phyloP scores from a whole-genome alignment of 495 filamentous ascomycete species.

The Neurospora terricola region DNA sequence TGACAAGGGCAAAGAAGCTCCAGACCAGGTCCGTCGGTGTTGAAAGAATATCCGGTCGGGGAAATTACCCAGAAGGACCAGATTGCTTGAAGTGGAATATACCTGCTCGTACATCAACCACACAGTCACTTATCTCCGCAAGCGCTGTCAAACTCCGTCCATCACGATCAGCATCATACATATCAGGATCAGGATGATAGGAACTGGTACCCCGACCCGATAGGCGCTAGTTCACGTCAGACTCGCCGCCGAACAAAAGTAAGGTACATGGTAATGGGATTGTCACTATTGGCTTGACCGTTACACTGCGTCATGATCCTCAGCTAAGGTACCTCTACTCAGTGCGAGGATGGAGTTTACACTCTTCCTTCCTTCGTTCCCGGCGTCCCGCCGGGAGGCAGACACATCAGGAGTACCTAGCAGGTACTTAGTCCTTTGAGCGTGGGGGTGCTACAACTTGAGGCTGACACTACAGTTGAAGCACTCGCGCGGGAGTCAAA shows the following conservation, averaged over 20 bases:
- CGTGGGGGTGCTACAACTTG: no score
- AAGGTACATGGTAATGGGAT: background rate
- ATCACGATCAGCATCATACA: background rate
- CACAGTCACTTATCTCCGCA: background rate
- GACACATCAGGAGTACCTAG: no score
- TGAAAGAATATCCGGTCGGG: background rate
- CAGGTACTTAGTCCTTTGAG: no score
- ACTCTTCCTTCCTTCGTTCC: background rate
- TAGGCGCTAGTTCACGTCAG: background rate
- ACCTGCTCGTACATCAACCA: background rate
- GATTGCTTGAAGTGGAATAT: background rate
- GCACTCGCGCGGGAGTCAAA: no score
- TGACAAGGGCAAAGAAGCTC: background rate
- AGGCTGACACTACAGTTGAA: no score
- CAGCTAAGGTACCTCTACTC: background rate
- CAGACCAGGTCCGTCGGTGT: background rate
- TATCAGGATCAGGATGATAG: background rate
- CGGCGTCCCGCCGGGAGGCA: no score
- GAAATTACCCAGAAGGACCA: background rate
- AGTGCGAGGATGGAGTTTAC: background rate
- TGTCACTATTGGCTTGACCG: background rate
- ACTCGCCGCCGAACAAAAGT: background rate
- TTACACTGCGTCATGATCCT: background rate
- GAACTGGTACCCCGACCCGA: background rate
- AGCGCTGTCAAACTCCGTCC: background rate